Base-by-base conservation (phyloP, 1,284 basidiomycete species). In the Peniophora sp. region DNA sequence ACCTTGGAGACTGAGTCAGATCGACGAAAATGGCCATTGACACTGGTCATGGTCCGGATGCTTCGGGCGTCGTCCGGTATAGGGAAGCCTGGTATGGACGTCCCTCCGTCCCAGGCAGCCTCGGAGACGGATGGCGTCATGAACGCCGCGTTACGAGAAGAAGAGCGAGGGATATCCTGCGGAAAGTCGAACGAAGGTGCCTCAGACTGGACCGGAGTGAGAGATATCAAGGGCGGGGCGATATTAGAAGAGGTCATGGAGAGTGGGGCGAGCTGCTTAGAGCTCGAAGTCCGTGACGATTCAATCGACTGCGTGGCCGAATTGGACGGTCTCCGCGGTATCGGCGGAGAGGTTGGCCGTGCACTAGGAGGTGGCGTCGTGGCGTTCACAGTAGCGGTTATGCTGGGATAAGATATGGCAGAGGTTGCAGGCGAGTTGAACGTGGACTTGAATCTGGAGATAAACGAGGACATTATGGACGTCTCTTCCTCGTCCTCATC, bases 1-100 rank as follows among this genome's bases (percentile, higher is more conserved):
- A 92, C 88, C 68, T 92, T 92, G 27, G 88, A 92, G 1, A 92
- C 92, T 12, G 88, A 92, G 14, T 78, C 85, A 6, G 85, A 83
- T 56, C 83, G 75, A 58, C 27, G 27, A 12, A 32, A 32, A 12
- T 32, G 27, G 12, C 27, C 27, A 32, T 85, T 85, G 47, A 85
- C 61, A 61, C 85, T 89, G 32, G 75, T 73, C 17, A 79, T 70
- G 2, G 87, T 92, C 59, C 82, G 79, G 58, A 90, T 80, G 60
- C 88, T 91, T 49, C 85, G 75, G 22, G 86, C 79, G 64, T 92
- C 90, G 59, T 92, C 89, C 53, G 79, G 82, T 9, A 91, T 88
- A 2, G 88, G 84, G 58, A 92, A 92, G 0, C 90, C 89, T 27
- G 89, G 89, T 35, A 92, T 91, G 18, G 81, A 75, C 0, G 81